A percentile compares a stretch with the other conserved stretches of the same genome.
These are phyloP conservation scores for Aspergillus olivimuriae DNA, from an alignment of 495 filamentous ascomycete genomes.

Conservation along the genomic window DNA sequence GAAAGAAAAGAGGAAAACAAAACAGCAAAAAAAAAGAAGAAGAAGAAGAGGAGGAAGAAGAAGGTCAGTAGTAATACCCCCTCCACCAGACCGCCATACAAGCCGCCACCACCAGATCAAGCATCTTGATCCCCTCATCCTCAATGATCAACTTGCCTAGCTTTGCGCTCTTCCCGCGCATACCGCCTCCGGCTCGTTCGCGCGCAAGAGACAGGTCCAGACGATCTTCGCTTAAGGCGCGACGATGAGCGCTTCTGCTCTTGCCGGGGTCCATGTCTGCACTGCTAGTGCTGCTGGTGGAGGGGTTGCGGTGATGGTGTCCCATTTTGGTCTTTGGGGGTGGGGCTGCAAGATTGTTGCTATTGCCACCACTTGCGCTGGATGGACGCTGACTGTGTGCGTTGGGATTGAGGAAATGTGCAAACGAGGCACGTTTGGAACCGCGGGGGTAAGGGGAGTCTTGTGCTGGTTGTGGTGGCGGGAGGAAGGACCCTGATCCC, in stretches of 20 bases:
- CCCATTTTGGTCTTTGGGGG: too few relatives aligned
- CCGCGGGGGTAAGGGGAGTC: not conserved
- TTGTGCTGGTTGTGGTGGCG: constrained; percentile 10
- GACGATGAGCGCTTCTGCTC: constrained; percentile 1
- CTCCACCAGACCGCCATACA: constrained; percentile 94
- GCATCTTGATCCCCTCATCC: constrained; percentile 89
- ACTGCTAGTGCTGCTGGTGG: constrained; percentile 27
- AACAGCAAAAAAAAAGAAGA: not conserved
- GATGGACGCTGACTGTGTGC: constrained; percentile 21
- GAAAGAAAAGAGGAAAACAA: not conserved
- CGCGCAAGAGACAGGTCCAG: constrained; percentile 69
- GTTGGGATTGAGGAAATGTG: constrained; percentile 31
- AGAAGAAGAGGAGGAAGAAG: not conserved
- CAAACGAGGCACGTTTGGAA: constrained; percentile 29
- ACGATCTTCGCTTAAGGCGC: constrained; percentile 28
- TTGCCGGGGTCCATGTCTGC: constrained; percentile 14
- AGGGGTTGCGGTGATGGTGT: constrained; percentile 12
- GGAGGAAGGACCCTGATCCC: not conserved
- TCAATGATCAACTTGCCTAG: constrained; percentile 88
- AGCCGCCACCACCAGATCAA: constrained; percentile 85
- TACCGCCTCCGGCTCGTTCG: constrained; percentile 75
- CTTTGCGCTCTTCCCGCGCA: constrained; percentile 79
- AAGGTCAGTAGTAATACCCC: constrained; percentile 58
- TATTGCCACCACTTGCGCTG: constrained; percentile 17
- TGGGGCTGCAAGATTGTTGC: too few relatives aligned